Percentiles rank a stretch among this genome's conserved stretches.
phyloP scores from a whole-genome alignment of 169 alveolate genomes.

The Eimeria sp. region DNA sequence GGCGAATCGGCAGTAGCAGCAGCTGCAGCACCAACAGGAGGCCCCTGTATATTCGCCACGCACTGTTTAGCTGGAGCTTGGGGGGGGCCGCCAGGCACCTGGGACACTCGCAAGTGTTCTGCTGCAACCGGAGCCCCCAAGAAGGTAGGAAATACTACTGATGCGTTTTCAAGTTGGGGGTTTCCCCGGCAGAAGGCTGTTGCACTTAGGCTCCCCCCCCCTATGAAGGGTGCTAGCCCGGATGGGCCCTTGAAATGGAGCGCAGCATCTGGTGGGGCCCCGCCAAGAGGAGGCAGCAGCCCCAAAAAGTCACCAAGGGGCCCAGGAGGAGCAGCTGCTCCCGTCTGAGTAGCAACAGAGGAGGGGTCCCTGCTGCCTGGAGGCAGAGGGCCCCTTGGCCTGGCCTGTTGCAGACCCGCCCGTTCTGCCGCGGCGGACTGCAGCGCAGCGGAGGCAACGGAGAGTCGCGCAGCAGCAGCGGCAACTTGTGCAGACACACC shows the following conservation, averaged over 20 bases:
- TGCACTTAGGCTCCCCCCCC: neutral
- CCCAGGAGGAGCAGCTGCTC: neutral
- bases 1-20: neutral
- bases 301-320: neutral
- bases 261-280: neutral
- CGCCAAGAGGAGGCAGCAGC: neutral
- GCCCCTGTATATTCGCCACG: neutral
- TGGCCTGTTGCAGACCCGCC: constrained; percentile 1
- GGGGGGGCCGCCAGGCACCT: neutral
- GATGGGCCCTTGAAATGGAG: neutral
- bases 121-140: constrained; percentile 11
- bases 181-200: neutral
- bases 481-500: constrained; percentile 50
- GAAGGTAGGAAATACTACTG: neutral
- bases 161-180: neutral
- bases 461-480: constrained; percentile 56
- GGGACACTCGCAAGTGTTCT: neutral
- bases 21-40: neutral
- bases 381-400: constrained; percentile 10
- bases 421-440: constrained; percentile 71
- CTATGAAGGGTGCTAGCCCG: neutral
- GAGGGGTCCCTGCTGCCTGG: too few species aligned
- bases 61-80: neutral
- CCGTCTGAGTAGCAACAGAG: too few species aligned
- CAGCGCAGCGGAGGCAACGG: constrained; percentile 44